Evolutionary conservation across 2,329 filamentous ascomycete species (phyloP).

Genomic region (Fusarium metavorans): DNA sequence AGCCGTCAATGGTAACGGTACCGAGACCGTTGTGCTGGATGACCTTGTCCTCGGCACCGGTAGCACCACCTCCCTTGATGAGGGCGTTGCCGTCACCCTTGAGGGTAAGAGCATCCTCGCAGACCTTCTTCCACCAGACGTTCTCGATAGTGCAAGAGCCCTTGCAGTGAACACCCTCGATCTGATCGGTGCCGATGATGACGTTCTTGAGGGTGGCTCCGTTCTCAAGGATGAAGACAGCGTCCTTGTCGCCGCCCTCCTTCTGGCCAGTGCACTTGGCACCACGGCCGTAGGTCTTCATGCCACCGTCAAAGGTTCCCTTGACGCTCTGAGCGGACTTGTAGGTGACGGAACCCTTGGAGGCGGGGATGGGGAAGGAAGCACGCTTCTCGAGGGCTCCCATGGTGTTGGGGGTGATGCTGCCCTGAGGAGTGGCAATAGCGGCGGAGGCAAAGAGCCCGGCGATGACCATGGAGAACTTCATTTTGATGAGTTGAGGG

Average conservation of each 20-base stretch:
- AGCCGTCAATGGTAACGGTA: slow-evolving; percentile 41
- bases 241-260: slow-evolving; percentile 31
- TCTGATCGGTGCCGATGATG: slow-evolving; percentile 38
- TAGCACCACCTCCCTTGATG: slow-evolving; percentile 38
- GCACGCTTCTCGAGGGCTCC: slow-evolving; percentile 42
- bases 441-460: slow-evolving; percentile 37
- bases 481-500: slow-evolving; percentile 34
- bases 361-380: slow-evolving; percentile 40
- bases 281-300: slow-evolving; percentile 42
- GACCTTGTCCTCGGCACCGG: slow-evolving; percentile 40
- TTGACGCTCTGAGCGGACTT: slow-evolving; percentile 28
- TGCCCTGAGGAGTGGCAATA: slow-evolving; percentile 39
- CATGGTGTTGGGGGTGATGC: slow-evolving; percentile 42
- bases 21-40: slow-evolving; percentile 43
- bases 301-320: slow-evolving; percentile 31
- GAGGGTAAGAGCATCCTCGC: slow-evolving; percentile 38
- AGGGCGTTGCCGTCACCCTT: slow-evolving; percentile 39
- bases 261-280: slow-evolving; percentile 37
- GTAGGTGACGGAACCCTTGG: slow-evolving; percentile 44
- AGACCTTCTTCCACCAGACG: slow-evolving; percentile 42
- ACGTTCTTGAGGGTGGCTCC: slow-evolving; percentile 40
- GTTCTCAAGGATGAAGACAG: slow-evolving; percentile 41
- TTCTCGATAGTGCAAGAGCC: slow-evolving; percentile 41
- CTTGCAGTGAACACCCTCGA: slow-evolving; percentile 41
- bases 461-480: slow-evolving; percentile 40